Evolutionary conservation across 306 rosid genomes (phyloP).

Genomic region (Quercus bicolor): DNA sequence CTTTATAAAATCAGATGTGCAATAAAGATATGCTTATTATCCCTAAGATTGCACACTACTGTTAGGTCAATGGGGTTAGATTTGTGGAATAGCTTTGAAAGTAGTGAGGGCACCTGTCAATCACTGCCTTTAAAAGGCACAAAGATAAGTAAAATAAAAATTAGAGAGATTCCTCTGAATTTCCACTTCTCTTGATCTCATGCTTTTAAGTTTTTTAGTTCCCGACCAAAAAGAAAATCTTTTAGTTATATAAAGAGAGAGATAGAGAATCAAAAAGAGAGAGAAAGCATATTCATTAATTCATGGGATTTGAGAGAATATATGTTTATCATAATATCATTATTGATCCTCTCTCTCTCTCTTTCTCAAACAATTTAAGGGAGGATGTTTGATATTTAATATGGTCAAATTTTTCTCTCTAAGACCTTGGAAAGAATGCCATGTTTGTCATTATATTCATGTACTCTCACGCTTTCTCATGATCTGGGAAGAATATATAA

Average conservation of each 20-base stretch:
- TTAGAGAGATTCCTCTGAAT: slow-evolving; percentile 50
- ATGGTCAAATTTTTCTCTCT: too few relatives aligned
- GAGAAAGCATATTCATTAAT: slow-evolving; percentile 1
- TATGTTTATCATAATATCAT: too few relatives aligned
- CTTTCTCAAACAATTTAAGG: too few relatives aligned
- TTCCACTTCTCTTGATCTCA: slow-evolving; percentile 28
- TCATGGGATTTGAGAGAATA: too few relatives aligned
- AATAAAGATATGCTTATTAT: slow-evolving; percentile 18
- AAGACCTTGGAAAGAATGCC: too few relatives aligned
- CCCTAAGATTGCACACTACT: slow-evolving; percentile 13
- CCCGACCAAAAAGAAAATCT: not conserved
- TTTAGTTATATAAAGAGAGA: slow-evolving; percentile 5
- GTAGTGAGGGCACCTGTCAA: slow-evolving; percentile 36
- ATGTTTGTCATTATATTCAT: too few relatives aligned
- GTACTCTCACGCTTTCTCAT: not conserved
- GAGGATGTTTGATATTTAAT: too few relatives aligned
- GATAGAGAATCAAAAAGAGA: slow-evolving; percentile 8
- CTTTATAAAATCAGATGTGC: slow-evolving; percentile 25
- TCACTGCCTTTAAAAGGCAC: slow-evolving; percentile 35
- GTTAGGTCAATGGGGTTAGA: slow-evolving; percentile 22
- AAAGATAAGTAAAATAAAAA: slow-evolving; percentile 27
- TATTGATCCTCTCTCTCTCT: too few relatives aligned
- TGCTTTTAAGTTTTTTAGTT: not conserved
- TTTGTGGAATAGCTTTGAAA: slow-evolving; percentile 26
- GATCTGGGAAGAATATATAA: not conserved